Conservation (phyloP, 331 rosid species). For the Quercus phellos region DNA sequence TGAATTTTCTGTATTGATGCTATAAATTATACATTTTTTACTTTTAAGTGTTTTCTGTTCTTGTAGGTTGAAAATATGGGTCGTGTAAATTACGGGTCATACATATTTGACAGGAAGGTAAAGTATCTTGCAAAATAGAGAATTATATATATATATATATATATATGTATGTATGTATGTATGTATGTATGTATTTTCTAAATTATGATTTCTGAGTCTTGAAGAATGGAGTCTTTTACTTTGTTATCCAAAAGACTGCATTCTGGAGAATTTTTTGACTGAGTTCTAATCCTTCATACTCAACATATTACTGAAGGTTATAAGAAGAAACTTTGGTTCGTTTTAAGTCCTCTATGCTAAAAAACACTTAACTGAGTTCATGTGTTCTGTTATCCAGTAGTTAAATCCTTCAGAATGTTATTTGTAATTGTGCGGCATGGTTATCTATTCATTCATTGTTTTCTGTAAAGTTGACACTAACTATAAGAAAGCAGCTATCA, state of each 20-base stretch:
- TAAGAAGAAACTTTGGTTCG: too few relatives aligned
- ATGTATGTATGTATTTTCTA: background rate
- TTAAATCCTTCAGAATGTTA: background rate
- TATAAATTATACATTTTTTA: background rate
- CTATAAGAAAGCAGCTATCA: too few relatives aligned
- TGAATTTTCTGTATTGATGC: background rate
- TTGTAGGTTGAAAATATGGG: slow-evolving; percentile 91
- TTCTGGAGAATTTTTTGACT: background rate
- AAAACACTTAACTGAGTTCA: background rate
- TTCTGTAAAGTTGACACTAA: too few relatives aligned
- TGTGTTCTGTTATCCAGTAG: background rate
- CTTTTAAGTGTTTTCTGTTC: slow-evolving; percentile 12
- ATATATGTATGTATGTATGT: too few relatives aligned
- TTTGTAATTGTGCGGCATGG: background rate
- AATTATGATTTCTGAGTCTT: background rate
- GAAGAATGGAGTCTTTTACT: background rate
- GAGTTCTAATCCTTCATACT: background rate
- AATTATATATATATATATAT: background rate
- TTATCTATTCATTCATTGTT: too few relatives aligned
- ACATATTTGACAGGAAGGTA: slow-evolving; percentile 83
- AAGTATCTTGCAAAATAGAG: background rate
- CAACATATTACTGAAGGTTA: too few relatives aligned
- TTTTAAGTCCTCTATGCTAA: background rate
- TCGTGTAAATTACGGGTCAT: slow-evolving; percentile 74
- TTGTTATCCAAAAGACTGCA: background rate